Conservation (phyloP, 768 basidiomycete species). For the Exidia glandulosa region DNA sequence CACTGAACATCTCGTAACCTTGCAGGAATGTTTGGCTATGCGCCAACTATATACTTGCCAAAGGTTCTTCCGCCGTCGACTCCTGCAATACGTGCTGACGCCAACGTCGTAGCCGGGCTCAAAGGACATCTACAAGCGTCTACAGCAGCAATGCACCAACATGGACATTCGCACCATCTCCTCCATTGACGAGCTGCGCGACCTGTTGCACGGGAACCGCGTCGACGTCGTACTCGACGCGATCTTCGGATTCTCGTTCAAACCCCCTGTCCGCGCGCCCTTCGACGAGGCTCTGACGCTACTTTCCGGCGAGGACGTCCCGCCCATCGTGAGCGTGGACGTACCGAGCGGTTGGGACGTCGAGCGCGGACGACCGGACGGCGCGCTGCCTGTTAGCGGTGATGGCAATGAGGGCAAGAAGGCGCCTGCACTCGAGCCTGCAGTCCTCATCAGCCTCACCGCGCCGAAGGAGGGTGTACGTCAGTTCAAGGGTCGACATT, state of each 20-base stretch:
- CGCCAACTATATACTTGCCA: slow-evolving; percentile 84
- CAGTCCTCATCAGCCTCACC: slow-evolving; percentile 81
- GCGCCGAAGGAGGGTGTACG: slow-evolving; percentile 87
- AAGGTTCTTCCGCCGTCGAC: slow-evolving; percentile 42
- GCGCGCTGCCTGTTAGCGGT: slow-evolving; percentile 16
- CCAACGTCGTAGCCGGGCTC: slow-evolving; percentile 53
- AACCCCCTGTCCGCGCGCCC: slow-evolving; percentile 78
- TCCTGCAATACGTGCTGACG: too few species aligned
- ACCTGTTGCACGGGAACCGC: slow-evolving; percentile 32
- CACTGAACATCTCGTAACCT: too few species aligned
- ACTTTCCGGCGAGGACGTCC: slow-evolving; percentile 38
- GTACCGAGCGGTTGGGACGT: slow-evolving; percentile 98
- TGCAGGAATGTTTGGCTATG: slow-evolving; percentile 84
- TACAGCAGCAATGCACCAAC: slow-evolving; percentile 80
- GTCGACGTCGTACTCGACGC: slow-evolving; percentile 88
- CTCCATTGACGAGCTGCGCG: slow-evolving; percentile 24
- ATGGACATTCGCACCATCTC: slow-evolving; percentile 69
- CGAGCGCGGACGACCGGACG: slow-evolving; percentile 54
- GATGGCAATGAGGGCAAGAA: slow-evolving; percentile 14
- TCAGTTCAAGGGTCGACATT: slow-evolving; percentile 72
- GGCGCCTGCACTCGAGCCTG: slow-evolving; percentile 48
- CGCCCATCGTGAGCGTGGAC: slow-evolving; percentile 90
- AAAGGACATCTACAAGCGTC: slow-evolving; percentile 88
- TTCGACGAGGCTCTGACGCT: slow-evolving; percentile 69
- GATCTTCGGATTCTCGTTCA: slow-evolving; percentile 97